These are phyloP conservation scores for Hyphopichia pseudoburtonii DNA, from an alignment of 1,139 yeast species.

Conservation along the genomic window DNA sequence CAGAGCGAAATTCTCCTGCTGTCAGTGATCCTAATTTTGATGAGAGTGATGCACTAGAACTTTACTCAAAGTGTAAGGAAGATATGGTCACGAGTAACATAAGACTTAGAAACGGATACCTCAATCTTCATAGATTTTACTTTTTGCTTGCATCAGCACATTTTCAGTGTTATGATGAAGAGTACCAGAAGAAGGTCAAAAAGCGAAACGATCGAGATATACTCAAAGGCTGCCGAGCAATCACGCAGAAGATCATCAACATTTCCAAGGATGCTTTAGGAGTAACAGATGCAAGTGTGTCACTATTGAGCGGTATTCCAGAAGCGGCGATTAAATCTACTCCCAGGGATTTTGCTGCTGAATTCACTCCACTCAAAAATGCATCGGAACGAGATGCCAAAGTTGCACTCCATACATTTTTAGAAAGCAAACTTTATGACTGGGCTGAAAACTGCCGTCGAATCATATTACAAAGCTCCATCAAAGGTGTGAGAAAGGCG, in stretches of 20 bases:
- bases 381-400: conserved; percentile 6
- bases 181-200: conserved; percentile 29
- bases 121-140: conserved; percentile 69
- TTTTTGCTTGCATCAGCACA: conserved; percentile 82
- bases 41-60: conserved; percentile 17
- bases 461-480: conserved; percentile 49
- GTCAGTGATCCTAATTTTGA: conserved; percentile 12
- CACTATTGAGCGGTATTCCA: conserved; percentile 21
- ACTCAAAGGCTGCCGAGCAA: not conserved
- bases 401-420: conserved; percentile 11
- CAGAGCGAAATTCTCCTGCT: conserved; percentile 7
- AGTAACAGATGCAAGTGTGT: conserved; percentile 25
- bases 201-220: conserved; percentile 1
- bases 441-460: conserved; percentile 65
- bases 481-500: conserved; percentile 29
- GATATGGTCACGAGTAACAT: conserved; percentile 25
- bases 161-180: conserved; percentile 58
- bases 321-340: conserved; percentile 11
- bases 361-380: conserved; percentile 6
- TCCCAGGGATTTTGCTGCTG: conserved; percentile 10
- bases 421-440: conserved; percentile 48
- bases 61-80: conserved; percentile 13
- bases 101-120: conserved; percentile 51
- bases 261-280: conserved; percentile 1
- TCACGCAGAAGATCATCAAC: not conserved